A percentile compares a stretch with the other conserved stretches of the same genome.
Evolutionary conservation across 495 filamentous ascomycete genomes (phyloP).

Genomic region (Podospora australis): DNA sequence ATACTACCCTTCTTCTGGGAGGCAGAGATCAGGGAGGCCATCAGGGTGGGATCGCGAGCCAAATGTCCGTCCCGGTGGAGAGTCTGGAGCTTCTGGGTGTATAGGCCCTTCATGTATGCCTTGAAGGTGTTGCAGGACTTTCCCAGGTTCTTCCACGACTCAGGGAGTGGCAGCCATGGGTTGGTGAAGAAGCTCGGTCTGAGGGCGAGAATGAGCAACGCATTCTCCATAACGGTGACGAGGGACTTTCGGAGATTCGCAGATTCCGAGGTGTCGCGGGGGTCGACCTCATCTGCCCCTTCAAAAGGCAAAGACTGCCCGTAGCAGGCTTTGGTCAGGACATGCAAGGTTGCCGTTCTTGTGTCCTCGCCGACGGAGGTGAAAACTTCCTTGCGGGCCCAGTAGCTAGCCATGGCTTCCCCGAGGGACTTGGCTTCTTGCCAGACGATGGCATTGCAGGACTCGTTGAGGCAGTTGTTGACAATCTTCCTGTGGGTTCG

Average conservation of each 20-base stretch:
- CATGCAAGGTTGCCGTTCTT: constrained; percentile 38
- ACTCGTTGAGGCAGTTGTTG: constrained; percentile 40
- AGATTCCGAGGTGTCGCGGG: background rate
- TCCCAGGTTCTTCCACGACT: constrained; percentile 17
- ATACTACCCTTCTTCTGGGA: constrained; percentile 13
- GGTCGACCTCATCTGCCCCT: constrained; percentile 8
- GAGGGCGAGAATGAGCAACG: constrained; percentile 25
- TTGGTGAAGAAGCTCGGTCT: constrained; percentile 17
- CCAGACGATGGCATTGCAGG: constrained; percentile 43
- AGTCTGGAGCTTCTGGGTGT: constrained; percentile 19
- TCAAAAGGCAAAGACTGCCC: constrained; percentile 33
- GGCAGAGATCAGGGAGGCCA: constrained; percentile 15
- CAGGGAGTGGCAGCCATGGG: constrained; percentile 17
- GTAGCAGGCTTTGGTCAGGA: constrained; percentile 40
- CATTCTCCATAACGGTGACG: constrained; percentile 26
- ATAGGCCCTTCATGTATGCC: constrained; percentile 19
- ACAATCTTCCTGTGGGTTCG: constrained; percentile 40
- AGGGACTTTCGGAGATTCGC: constrained; percentile 29
- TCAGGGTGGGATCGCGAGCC: constrained; percentile 10
- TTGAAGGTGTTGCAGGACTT: constrained; percentile 25
- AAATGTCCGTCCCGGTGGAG: background rate
- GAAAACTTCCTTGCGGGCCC: constrained; percentile 22
- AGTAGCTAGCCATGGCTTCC: constrained; percentile 40
- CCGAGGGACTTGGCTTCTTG: constrained; percentile 37
- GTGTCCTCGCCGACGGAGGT: constrained; percentile 28